Conservation (phyloP, 163 green algal species). For the Scenedesmus sp. region DNA sequence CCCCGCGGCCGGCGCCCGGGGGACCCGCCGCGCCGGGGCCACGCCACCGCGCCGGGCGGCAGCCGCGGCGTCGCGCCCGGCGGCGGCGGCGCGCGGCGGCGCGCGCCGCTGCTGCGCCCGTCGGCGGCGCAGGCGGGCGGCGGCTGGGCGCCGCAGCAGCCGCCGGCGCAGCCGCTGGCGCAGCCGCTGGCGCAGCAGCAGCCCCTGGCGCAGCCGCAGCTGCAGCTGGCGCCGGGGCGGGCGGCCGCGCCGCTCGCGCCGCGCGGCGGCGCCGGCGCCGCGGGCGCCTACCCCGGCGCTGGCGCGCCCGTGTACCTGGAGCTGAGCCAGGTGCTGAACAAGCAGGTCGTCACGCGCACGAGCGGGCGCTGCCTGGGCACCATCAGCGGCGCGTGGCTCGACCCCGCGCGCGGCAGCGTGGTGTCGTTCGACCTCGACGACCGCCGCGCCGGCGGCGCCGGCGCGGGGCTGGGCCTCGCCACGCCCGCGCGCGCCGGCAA, state of each 20-base stretch:
- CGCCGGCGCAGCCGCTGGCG: slow-evolving; percentile 13
- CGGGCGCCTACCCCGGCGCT: background rate
- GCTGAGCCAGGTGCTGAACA: slow-evolving; percentile 58
- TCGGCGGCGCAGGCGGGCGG: slow-evolving; percentile 27
- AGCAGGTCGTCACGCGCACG: slow-evolving; percentile 76
- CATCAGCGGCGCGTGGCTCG: slow-evolving; percentile 67
- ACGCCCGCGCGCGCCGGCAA: slow-evolving; percentile 45
- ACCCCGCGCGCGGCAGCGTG: slow-evolving; percentile 57
- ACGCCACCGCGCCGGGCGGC: background rate
- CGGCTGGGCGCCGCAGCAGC: slow-evolving; percentile 20
- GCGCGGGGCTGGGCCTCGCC: background rate
- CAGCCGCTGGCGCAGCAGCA: slow-evolving; percentile 25
- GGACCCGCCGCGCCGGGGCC: too few relatives aligned
- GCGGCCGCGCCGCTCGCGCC: background rate
- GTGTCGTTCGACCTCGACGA: slow-evolving; percentile 71
- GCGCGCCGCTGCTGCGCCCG: background rate
- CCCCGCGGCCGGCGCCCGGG: too few relatives aligned
- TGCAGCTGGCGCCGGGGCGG: background rate
- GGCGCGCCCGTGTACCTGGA: slow-evolving; percentile 42
- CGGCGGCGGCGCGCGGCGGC: background rate
- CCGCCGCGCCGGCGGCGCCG: slow-evolving; percentile 32
- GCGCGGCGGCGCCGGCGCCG: background rate
- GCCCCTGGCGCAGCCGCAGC: background rate
- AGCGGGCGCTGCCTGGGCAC: slow-evolving; percentile 63
- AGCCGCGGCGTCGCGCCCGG: background rate